These are phyloP conservation scores for Thalassiosira exigua DNA, from an alignment of 352 stramenopile species.

Conservation along the genomic window DNA sequence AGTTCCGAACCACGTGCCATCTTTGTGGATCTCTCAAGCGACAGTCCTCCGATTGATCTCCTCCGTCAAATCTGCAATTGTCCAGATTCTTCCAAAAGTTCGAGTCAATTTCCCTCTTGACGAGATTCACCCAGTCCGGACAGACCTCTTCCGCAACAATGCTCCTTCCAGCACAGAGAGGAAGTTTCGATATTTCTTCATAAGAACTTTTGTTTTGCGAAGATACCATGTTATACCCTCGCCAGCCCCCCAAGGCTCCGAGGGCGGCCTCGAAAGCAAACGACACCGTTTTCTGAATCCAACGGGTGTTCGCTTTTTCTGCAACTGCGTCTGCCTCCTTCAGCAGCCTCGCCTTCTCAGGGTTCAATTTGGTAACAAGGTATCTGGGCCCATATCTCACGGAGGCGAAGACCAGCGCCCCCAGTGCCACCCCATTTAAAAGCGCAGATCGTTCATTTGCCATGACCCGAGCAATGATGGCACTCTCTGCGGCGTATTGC, in stretches of 20 bases:
- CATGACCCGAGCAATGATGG: constrained; percentile 42
- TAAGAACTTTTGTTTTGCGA: constrained; percentile 47
- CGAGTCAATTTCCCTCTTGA: constrained; percentile 48
- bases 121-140: constrained; percentile 58
- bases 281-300: constrained; percentile 49
- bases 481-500: constrained; percentile 37
- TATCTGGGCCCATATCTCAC: constrained; percentile 47
- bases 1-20: constrained; percentile 55
- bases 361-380: constrained; percentile 41
- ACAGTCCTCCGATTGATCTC: constrained; percentile 12
- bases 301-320: constrained; percentile 38
- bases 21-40: constrained; percentile 44
- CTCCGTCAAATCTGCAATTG: constrained; percentile 8
- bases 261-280: constrained; percentile 57
- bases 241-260: constrained; percentile 45
- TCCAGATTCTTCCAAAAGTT: constrained; percentile 70
- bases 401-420: constrained; percentile 44
- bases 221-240: constrained; percentile 56
- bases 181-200: constrained; percentile 60
- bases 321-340: constrained; percentile 48
- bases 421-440: constrained; percentile 43
- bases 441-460: constrained; percentile 52
- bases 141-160: constrained; percentile 56
- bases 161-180: constrained; percentile 57
- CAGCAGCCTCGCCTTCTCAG: constrained; percentile 43